These are phyloP conservation scores for Lachancea mirantina DNA, from an alignment of 805 yeast genomes.

Conservation along the genomic window DNA sequence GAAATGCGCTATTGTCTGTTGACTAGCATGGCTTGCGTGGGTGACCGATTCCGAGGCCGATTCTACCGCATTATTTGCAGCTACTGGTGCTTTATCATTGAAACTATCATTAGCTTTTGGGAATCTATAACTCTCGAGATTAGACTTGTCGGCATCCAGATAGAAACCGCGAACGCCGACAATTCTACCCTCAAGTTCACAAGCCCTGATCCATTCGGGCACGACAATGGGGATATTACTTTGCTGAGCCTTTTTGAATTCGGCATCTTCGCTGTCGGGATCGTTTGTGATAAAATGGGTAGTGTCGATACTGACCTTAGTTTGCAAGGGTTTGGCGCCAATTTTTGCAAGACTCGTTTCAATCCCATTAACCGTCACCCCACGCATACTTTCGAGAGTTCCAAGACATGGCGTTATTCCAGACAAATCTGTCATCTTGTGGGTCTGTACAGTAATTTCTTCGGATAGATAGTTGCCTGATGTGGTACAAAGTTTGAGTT, in stretches of 20 bases:
- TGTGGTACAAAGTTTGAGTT: conserved; percentile 73
- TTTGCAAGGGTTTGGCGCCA: conserved; percentile 77
- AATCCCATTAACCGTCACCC: conserved; percentile 47
- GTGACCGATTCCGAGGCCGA: too few relatives aligned
- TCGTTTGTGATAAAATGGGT: conserved; percentile 74
- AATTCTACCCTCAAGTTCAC: conserved; percentile 79
- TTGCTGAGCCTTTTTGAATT: conserved; percentile 71
- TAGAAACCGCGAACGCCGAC: conserved; percentile 90
- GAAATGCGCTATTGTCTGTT: too few relatives aligned
- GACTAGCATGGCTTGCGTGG: too few relatives aligned
- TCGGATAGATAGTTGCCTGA: conserved; percentile 81
- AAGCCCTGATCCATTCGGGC: conserved; percentile 96
- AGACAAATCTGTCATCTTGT: conserved; percentile 89
- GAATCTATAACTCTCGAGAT: conserved; percentile 42
- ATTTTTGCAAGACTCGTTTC: conserved; percentile 55
- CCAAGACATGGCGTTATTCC: conserved; percentile 93
- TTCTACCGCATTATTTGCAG: conserved; percentile 2
- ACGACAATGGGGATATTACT: conserved; percentile 88
- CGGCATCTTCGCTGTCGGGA: conserved; percentile 32
- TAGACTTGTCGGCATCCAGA: conserved; percentile 45
- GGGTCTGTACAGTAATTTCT: conserved; percentile 65
- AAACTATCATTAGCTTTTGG: too few relatives aligned
- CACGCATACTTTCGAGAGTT: conserved; percentile 52
- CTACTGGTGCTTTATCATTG: conserved; percentile 1
- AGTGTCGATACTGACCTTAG: conserved; percentile 74